Evolutionary conservation across 345 rosid genomes (phyloP), one percentile per base, ranked within the genome.

Genomic region (Microcos paniculata): DNA sequence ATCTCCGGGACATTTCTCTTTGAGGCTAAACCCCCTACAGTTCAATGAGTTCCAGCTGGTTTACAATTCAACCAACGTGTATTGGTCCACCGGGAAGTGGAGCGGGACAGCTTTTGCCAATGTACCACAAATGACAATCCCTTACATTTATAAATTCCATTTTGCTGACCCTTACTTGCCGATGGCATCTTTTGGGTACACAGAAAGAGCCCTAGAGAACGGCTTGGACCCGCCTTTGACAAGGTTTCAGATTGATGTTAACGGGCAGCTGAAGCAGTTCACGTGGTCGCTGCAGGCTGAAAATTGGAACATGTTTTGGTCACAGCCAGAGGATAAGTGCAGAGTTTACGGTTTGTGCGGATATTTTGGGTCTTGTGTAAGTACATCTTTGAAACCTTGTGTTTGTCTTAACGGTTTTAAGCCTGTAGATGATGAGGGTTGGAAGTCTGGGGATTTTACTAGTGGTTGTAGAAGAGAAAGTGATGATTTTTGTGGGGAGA

Each of bases 11-110:
- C 62, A 66, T 19, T 90, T 79, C 84, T 77, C 87, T 1, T 76
- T 89, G 18, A 49, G 85, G 84, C 74, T 86, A 2, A 86, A 77
- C 3, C 83, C 87, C 4, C 61, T 4, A 49, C 75, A 35, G 23
- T 86, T 64, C 62, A 85, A 87, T 59, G 83, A 81, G 80, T 77
- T 88, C 49, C 80, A 87, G 83, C 85, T 88, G 8, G 87, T 82
- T n/a, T 86, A 84, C 66, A 82, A 90, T 42, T 52, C 52, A 30
- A 75, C 77, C 49, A 35, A 28, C 23, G 74, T n/a, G 33, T 90
- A 85, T 69, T 90, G 92, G 94, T 82, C 81, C 28, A 87, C 90
- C 1, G 94, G 90, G 19, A 85, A 83, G 56, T 90, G 92, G 90
- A 87, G 84, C 13, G 92, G 94, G 8, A 52, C 51, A n/a, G 75